These are phyloP conservation scores for Elsinoe arachidis DNA, from an alignment of 2,329 filamentous ascomycete genomes.

Conservation along the genomic window DNA sequence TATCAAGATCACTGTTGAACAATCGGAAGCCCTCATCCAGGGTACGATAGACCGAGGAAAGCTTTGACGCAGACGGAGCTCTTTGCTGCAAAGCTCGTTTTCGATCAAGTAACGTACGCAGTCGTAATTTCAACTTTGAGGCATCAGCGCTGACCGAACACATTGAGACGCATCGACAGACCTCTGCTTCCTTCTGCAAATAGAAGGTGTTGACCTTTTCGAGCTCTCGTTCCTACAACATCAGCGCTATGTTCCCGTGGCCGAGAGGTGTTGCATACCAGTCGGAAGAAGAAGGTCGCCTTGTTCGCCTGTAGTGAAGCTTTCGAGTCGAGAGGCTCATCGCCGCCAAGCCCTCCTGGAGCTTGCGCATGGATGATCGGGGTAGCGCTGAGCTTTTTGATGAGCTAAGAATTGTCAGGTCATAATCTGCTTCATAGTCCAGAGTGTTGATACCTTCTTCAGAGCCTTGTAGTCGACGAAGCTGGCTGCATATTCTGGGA, in stretches of 20 bases:
- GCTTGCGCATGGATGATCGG: constrained; percentile 67
- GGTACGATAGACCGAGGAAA: constrained; percentile 87
- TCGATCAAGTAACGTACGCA: constrained; percentile 89
- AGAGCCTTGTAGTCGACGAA: constrained; percentile 99
- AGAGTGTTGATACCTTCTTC: constrained; percentile 68
- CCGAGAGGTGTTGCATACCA: constrained; percentile 52
- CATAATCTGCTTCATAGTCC: too few relatives aligned
- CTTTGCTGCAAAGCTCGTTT: constrained; percentile 83
- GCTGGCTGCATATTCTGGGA: constrained; percentile 97
- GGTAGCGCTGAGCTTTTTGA: constrained; percentile 93
- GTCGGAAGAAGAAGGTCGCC: constrained; percentile 95
- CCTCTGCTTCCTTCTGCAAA: constrained; percentile 94
- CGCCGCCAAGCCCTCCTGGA: constrained; percentile 22
- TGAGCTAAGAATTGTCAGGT: constrained; percentile 60
- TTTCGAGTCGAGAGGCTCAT: constrained; percentile 61
- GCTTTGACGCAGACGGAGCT: constrained; percentile 61
- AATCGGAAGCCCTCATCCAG: constrained; percentile 95
- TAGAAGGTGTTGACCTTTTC: constrained; percentile 99
- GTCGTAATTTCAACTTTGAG: constrained; percentile 76
- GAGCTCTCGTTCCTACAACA: constrained; percentile 75
- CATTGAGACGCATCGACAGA: constrained; percentile 38
- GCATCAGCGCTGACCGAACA: constrained; percentile 6
- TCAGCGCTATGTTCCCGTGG: neutral
- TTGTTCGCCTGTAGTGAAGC: constrained; percentile 90
- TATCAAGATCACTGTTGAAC: constrained; percentile 93